A percentile compares a stretch with the other conserved stretches of the same genome.
Evolutionary conservation across 805 yeast genomes (phyloP).

Genomic region (Candida manassasensis): DNA sequence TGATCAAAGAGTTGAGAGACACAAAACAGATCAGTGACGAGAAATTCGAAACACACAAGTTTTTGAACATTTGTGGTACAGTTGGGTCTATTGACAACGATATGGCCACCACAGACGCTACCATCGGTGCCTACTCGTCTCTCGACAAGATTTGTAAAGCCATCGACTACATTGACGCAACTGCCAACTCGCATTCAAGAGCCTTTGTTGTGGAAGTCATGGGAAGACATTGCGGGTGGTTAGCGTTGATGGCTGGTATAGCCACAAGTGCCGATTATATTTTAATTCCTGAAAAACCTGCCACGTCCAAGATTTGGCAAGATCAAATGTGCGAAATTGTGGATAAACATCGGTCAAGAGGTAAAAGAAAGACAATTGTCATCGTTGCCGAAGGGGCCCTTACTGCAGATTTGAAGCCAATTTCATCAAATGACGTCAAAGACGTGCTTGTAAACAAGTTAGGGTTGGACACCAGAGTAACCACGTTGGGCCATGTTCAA

Average conservation of each 20-base stretch:
- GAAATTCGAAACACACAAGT: slow-evolving; percentile 57
- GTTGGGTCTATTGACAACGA: slow-evolving; percentile 98
- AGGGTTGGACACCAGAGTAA: slow-evolving; percentile 91
- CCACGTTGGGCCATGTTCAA: slow-evolving; percentile 96
- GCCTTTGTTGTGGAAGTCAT: slow-evolving; percentile 97
- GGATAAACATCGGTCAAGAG: slow-evolving; percentile 72
- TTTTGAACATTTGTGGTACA: slow-evolving; percentile 83
- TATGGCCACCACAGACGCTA: slow-evolving; percentile 94
- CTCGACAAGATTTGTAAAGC: slow-evolving; percentile 88
- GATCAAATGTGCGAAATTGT: slow-evolving; percentile 74
- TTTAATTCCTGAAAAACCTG: slow-evolving; percentile 92
- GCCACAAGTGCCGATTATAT: slow-evolving; percentile 95
- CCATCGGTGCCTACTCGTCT: slow-evolving; percentile 95
- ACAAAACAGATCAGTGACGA: slow-evolving; percentile 53
- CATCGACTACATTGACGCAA: slow-evolving; percentile 95
- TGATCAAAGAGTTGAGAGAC: slow-evolving; percentile 65
- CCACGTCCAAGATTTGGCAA: slow-evolving; percentile 69
- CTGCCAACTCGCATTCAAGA: slow-evolving; percentile 94
- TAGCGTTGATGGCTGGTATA: slow-evolving; percentile 94
- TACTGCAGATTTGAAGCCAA: slow-evolving; percentile 73
- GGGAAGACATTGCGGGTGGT: slow-evolving; percentile 99
- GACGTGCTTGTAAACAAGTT: slow-evolving; percentile 68
- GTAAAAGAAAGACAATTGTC: slow-evolving; percentile 91
- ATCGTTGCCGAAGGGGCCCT: slow-evolving; percentile 98
- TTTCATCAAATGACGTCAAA: slow-evolving; percentile 75